phyloP scores from a whole-genome alignment of 805 yeast genomes.

The Candida bentonensis region DNA sequence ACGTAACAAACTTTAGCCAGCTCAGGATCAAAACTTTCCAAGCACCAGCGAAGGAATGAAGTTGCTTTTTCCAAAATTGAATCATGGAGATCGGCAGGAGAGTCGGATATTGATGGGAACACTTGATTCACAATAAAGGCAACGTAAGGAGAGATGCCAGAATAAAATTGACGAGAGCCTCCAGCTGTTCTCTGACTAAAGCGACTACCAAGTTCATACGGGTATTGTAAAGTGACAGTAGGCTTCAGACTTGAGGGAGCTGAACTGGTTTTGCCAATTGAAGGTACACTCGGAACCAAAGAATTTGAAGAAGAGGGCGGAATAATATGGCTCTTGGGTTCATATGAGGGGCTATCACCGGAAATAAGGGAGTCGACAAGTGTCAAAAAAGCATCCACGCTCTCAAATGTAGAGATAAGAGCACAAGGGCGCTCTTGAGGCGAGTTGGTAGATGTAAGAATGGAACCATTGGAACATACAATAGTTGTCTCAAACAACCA shows the following conservation, averaged over 20 bases:
- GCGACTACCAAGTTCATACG: background rate
- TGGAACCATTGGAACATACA: constrained; percentile 17
- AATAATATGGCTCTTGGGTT: constrained; percentile 24
- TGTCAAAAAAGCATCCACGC: background rate
- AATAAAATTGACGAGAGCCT: background rate
- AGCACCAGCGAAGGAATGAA: background rate
- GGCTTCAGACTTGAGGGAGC: no score
- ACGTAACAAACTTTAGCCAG: background rate
- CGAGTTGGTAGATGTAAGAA: constrained; percentile 13
- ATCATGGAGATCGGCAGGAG: background rate
- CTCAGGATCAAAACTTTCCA: constrained; percentile 1
- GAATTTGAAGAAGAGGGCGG: no score
- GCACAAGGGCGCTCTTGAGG: constrained; percentile 30
- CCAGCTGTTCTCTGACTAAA: background rate
- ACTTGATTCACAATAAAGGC: background rate
- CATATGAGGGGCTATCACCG: background rate
- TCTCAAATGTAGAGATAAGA: constrained; percentile 34
- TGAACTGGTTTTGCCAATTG: no score
- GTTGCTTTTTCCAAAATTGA: background rate
- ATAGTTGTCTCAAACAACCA: constrained; percentile 39
- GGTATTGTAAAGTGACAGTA: background rate
- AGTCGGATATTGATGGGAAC: background rate
- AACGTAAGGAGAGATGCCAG: background rate
- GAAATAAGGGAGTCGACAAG: background rate
- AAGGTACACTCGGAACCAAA: no score